A percentile compares a stretch with the other conserved stretches of the same genome.
phyloP scores from a whole-genome alignment of 495 filamentous ascomycete species.

The Penicillium crystallinum region DNA sequence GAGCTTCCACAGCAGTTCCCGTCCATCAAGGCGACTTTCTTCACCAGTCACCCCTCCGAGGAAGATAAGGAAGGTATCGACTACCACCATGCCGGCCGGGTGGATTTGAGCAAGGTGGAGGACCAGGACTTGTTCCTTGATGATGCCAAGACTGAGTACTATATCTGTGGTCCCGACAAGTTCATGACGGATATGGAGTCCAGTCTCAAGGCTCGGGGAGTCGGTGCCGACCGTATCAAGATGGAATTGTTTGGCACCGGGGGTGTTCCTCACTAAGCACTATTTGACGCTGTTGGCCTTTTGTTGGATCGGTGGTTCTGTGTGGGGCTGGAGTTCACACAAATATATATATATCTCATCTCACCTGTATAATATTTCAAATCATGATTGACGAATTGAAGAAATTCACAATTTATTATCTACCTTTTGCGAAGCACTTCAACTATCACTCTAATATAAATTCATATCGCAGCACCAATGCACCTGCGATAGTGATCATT shows the following conservation, averaged over 20 bases:
- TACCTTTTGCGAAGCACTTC: too few species aligned
- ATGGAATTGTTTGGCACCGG: slow-evolving; percentile 68
- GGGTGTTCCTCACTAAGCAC: slow-evolving; percentile 20
- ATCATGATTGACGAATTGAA: slow-evolving; percentile 3
- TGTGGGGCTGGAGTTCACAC: too few species aligned
- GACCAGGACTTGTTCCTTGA: slow-evolving; percentile 49
- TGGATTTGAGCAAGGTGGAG: slow-evolving; percentile 51
- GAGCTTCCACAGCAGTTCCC: slow-evolving; percentile 35
- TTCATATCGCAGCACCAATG: too few species aligned
- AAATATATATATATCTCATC: slow-evolving; percentile 6
- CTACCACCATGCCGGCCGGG: slow-evolving; percentile 51
- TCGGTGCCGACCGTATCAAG: slow-evolving; percentile 50
- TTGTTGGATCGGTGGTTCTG: neutral
- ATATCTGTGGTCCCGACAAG: slow-evolving; percentile 58
- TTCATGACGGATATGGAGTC: slow-evolving; percentile 59
- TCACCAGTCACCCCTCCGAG: slow-evolving; percentile 31
- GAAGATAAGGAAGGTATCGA: slow-evolving; percentile 49
- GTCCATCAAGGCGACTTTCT: slow-evolving; percentile 37
- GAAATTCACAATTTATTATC: neutral
- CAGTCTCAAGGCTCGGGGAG: slow-evolving; percentile 46
- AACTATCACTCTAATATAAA: too few species aligned
- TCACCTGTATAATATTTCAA: neutral
- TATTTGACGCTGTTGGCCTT: neutral
- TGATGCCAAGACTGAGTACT: slow-evolving; percentile 55
- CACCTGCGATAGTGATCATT: neutral